Evolutionary conservation across 2,329 filamentous ascomycete genomes (phyloP).

Genomic region (Harringtonia lauricola): DNA sequence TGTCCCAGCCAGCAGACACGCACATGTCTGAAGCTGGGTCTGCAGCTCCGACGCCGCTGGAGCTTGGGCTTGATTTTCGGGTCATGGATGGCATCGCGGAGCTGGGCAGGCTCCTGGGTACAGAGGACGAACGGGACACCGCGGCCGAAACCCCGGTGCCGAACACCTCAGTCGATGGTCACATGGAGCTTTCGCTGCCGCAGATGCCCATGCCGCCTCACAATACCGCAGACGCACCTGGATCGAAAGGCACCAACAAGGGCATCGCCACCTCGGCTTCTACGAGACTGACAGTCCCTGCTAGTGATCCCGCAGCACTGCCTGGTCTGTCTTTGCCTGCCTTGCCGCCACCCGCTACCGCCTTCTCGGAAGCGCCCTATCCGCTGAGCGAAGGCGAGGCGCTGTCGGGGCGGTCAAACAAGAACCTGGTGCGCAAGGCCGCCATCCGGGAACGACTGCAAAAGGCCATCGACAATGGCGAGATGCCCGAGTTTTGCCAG

Average conservation of each 20-base stretch:
- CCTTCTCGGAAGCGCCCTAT: constrained; percentile 27
- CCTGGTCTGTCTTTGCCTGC: constrained; percentile 18
- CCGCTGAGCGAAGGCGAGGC: constrained; percentile 31
- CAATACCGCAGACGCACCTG: not conserved
- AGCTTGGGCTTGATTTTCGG: not conserved
- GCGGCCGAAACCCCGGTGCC: too few species aligned
- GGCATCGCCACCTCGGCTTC: too few species aligned
- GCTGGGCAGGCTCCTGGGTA: not conserved
- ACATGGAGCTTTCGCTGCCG: not conserved
- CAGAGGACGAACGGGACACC: not conserved
- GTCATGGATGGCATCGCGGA: not conserved
- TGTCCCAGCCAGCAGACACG: not conserved
- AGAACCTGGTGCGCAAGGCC: constrained; percentile 54
- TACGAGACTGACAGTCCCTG: constrained; percentile 18
- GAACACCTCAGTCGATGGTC: too few species aligned
- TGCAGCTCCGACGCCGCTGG: too few species aligned
- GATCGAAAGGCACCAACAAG: not conserved
- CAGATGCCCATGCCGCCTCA: constrained; percentile 1
- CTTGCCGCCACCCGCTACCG: constrained; percentile 15
- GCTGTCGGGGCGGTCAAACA: constrained; percentile 40
- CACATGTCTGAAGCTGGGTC: not conserved
- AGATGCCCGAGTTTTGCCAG: constrained; percentile 78
- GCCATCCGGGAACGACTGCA: constrained; percentile 49
- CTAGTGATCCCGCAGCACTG: constrained; percentile 33
- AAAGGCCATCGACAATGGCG: constrained; percentile 60